Conservation (phyloP, 176 grass and related monocot species). For the Rhynchospora tenuis region DNA sequence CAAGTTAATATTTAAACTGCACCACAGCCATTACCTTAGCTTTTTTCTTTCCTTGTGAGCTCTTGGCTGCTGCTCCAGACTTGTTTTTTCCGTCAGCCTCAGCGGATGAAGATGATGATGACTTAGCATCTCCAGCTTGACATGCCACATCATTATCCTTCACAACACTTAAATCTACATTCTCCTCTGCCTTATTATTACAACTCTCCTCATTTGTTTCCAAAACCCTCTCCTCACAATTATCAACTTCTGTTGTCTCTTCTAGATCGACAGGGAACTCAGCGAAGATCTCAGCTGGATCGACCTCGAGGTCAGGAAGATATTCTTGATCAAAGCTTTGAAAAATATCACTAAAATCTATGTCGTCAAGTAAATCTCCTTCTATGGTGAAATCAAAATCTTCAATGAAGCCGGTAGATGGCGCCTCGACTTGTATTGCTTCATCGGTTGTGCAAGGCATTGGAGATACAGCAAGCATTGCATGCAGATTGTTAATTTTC, state of each 20-base stretch:
- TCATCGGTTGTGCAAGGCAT: slow-evolving; percentile 21
- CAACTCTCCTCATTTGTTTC: slow-evolving; percentile 27
- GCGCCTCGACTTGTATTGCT: slow-evolving; percentile 2
- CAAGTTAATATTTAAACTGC: not conserved
- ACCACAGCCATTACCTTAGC: slow-evolving; percentile 48
- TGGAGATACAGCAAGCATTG: slow-evolving; percentile 52
- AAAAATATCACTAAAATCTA: slow-evolving; percentile 90
- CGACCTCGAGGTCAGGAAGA: slow-evolving; percentile 76
- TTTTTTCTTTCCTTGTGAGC: slow-evolving; percentile 75
- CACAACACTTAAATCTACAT: not conserved
- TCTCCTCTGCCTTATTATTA: slow-evolving; percentile 19
- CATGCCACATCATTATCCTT: not conserved
- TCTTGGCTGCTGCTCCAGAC: slow-evolving; percentile 31
- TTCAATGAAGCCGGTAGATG: slow-evolving; percentile 5
- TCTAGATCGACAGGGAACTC: slow-evolving; percentile 25
- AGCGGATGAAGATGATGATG: slow-evolving; percentile 32
- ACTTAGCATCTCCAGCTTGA: slow-evolving; percentile 24
- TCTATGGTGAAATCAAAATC: slow-evolving; percentile 56
- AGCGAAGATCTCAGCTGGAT: slow-evolving; percentile 57
- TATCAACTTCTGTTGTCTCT: not conserved
- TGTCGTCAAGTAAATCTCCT: slow-evolving; percentile 40
- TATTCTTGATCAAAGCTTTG: slow-evolving; percentile 51
- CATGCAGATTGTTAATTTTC: not conserved
- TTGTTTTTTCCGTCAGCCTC: slow-evolving; percentile 38
- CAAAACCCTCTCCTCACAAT: not conserved